Base-by-base conservation (phyloP, 1,139 yeast species). In the Pneumocystis canis region DNA sequence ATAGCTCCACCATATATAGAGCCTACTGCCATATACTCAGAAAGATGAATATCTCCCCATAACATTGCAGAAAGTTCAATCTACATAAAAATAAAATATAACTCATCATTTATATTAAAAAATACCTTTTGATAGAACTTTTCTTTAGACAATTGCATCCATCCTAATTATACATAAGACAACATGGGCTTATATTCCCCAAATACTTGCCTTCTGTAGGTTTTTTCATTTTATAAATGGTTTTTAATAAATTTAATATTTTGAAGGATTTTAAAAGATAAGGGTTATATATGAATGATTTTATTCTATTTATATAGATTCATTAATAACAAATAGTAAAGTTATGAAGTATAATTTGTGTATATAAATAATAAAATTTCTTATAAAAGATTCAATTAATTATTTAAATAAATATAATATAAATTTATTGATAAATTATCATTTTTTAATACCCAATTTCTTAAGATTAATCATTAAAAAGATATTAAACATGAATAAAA, bases 1-100 rank as follows among this genome's bases (percentile, higher is more conserved):
- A 81, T 71, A 3, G 78, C 74, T 14, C 83, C 79, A 1, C 80
- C 80, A 62, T 71, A 73, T 1, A 79, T 76, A 1, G 81, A 79
- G 28, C 78, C 73, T 7, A 78, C 73, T 16, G 79, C 73, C 20
- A 74, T 66, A 63, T 68, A 70, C 39, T 73, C 71, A 3, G 68
- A 69, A 14, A 77, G 62, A 3, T 68, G 65, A 2, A 71, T 39
- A 30, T 72, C 71, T 11, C 63, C 64, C 59, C 66, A 66, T 74
- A 75, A 73, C 62, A 68, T 64, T 62, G 73, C 31, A 2, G 65
- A 66, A 62, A 69, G 72, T 60, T 74, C 73, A 6, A 67, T 67
- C 60, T 76, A 64, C 2, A 71, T n/a, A 63, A 41, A 68, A 61
- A 47, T 67, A 67, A 59, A 66, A 67, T 7, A 63, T 66, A 61